Base-by-base conservation (phyloP, 495 filamentous ascomycete species). In the Durotheca rogersii region DNA sequence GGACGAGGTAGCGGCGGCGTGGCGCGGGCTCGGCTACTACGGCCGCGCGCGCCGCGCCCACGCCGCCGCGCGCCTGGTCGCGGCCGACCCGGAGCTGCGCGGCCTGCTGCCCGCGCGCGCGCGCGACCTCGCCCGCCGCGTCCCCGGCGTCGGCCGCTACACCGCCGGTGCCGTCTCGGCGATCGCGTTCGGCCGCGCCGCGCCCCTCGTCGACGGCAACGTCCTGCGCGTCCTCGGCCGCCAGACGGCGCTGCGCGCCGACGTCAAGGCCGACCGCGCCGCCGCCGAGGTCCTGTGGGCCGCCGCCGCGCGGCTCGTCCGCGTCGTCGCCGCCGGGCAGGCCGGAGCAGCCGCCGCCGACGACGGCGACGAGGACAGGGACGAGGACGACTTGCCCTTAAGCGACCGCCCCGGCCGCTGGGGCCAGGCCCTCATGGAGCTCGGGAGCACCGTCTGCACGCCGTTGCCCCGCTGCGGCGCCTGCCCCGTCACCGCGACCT, bases 341-440 rank as follows among this genome's bases (percentile, higher is more conserved):
- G n/a, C n/a, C n/a, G n/a, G n/a, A n/a, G n/a, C 67, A n/a, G 64
- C 69, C 40, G 56, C 51, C 0, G 35, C 30, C 0, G 32, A n/a
- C 10, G 62, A 47, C 0, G 56, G 35, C 3, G 51, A 41, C 30
- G 11, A 10, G 18, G 14, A 14, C 11, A 12, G 25, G 15, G 14
- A 18, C 23, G 19, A 33, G 12, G 11, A 41, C 12, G 47, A 36
- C 1, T 35, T 47, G 37, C 29, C 20, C 4, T 38, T 54, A 1
- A 72, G 64, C 41, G 70, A 73, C 18, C 40, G 64, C 27, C 71
- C 73, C 0, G 73, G 73, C 9, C 38, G 48, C 37, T 75, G 72
- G 73, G 73, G 73, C 7, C 73, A 76, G 36, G 73, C 68, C 32
- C 33, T 76, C 10, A 76, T 76, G 73, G 73, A 76, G 49, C 54